Conservation (phyloP, 208 protist species). For the Trypanosoma cruzi region DNA sequence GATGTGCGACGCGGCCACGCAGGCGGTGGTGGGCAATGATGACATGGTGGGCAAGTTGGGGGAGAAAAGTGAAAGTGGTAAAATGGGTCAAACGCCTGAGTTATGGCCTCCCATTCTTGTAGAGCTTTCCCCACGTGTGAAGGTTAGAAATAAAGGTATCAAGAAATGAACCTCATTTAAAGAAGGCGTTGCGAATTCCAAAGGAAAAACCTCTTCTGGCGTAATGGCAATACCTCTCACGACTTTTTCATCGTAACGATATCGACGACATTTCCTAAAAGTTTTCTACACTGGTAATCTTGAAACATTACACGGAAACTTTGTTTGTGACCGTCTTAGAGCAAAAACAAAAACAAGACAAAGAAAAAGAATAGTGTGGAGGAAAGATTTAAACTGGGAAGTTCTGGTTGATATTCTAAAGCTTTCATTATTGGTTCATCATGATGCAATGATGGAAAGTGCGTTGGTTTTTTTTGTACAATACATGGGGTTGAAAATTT, state of each 20-base stretch:
- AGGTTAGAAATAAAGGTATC: not conserved
- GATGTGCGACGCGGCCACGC: not conserved
- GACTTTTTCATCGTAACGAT: not conserved
- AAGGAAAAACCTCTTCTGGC: not conserved
- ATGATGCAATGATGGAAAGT: constrained; percentile 1
- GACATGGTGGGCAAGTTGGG: not conserved
- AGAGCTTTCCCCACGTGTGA: not conserved
- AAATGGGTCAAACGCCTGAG: not conserved
- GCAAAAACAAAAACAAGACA: not conserved
- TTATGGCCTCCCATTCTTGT: not conserved
- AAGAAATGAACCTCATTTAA: not conserved
- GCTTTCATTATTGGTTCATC: not conserved
- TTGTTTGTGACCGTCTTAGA: not conserved
- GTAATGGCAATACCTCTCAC: not conserved
- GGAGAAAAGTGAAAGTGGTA: not conserved
- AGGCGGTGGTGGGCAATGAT: not conserved
- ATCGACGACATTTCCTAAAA: not conserved
- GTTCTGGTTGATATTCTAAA: not conserved
- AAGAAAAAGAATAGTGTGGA: not conserved
- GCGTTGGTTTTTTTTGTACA: not conserved
- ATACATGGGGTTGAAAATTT: not conserved
- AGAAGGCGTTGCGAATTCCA: not conserved
- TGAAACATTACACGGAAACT: not conserved
- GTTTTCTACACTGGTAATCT: not conserved
- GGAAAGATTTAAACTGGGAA: too few species aligned